Evolutionary conservation across 495 filamentous ascomycete species (phyloP).

Genomic region (Physcia stellaris): DNA sequence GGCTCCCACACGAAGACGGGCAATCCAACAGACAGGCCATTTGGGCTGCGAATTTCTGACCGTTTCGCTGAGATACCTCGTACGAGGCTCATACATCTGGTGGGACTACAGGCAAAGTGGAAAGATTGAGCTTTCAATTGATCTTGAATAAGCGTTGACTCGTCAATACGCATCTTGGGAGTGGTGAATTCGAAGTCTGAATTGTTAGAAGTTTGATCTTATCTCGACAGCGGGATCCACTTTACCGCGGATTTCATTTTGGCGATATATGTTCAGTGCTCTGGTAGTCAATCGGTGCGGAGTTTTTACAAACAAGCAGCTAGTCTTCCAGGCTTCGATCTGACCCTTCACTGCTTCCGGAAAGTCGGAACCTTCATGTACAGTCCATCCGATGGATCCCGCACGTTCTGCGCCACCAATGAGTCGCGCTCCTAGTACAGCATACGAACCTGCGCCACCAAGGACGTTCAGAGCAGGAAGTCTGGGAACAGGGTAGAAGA

Average conservation of each 20-base stretch:
- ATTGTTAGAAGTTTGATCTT: too few relatives aligned
- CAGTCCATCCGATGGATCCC: constrained; percentile 65
- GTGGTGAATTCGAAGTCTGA: constrained; percentile 78
- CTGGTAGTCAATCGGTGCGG: constrained; percentile 64
- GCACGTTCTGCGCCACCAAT: constrained; percentile 52
- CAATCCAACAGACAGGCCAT: background rate
- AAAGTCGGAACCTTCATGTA: constrained; percentile 83
- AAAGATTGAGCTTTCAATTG: constrained; percentile 62
- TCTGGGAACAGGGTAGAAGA: constrained; percentile 54
- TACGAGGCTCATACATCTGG: constrained; percentile 62
- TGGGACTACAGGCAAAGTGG: constrained; percentile 76
- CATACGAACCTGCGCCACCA: constrained; percentile 78
- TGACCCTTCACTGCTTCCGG: constrained; percentile 45
- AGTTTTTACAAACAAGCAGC: constrained; percentile 51
- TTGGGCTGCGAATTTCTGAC: background rate
- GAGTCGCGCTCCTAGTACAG: constrained; percentile 75
- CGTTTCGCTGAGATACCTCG: constrained; percentile 33
- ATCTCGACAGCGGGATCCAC: too few relatives aligned
- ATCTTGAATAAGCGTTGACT: constrained; percentile 36
- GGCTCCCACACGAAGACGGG: constrained; percentile 92
- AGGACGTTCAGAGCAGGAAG: constrained; percentile 40
- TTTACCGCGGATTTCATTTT: constrained; percentile 41
- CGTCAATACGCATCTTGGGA: constrained; percentile 66
- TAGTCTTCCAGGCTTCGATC: constrained; percentile 61
- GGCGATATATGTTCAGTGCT: constrained; percentile 78